Percentiles rank a stretch among this genome's conserved stretches.
Evolutionary conservation across 2,329 filamentous ascomycete species (phyloP).

Genomic region (Byssochlamys sp.): DNA sequence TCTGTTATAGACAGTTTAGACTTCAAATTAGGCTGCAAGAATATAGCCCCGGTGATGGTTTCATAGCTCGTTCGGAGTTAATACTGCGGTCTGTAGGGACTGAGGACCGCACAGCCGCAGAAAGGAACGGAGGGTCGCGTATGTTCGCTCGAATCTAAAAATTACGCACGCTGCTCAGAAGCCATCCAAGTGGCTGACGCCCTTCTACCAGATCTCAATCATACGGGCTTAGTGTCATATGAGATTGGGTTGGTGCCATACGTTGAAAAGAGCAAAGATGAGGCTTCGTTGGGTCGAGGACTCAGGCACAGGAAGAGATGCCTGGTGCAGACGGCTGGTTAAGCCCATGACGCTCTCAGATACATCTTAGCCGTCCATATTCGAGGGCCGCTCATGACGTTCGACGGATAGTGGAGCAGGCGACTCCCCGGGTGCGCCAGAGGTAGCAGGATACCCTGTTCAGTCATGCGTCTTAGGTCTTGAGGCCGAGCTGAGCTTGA

Average conservation of each 20-base stretch:
- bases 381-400: neutral
- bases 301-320: neutral
- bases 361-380: neutral
- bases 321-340: neutral
- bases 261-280: neutral
- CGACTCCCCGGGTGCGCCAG: neutral
- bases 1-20: neutral
- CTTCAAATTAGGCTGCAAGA: neutral
- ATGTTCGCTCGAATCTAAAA: neutral
- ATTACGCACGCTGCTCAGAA: neutral
- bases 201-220: neutral
- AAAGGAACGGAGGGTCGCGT: neutral
- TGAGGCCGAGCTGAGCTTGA: neutral
- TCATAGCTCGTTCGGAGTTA: neutral
- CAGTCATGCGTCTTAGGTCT: neutral
- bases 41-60: neutral
- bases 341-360: neutral
- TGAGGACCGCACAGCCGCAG: neutral
- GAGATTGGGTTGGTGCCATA: neutral
- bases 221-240: neutral
- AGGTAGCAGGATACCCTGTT: neutral
- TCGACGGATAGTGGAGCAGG: neutral
- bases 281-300: neutral
- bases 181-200: neutral
- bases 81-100: neutral